These are phyloP conservation scores for Acanthamoeba healyi DNA, from an alignment of 208 protist species.

Conservation along the genomic window DNA sequence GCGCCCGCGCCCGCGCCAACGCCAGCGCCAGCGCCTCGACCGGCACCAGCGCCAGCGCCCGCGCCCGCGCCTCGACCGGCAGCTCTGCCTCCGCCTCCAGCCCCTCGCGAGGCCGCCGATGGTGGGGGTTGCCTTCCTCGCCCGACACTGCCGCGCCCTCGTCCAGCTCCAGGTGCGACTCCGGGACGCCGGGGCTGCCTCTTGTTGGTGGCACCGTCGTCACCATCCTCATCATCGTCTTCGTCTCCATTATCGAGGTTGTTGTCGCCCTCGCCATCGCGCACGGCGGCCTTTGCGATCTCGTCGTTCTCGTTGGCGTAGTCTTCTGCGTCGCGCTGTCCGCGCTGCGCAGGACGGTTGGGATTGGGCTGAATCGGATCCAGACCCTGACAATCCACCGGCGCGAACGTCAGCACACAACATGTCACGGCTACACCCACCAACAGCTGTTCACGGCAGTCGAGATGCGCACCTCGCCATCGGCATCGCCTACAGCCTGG, in stretches of 20 bases:
- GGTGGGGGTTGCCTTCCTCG: neutral
- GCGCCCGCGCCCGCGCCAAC: too few species aligned
- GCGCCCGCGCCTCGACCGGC: neutral
- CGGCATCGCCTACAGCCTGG: conserved; percentile 54
- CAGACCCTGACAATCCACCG: neutral
- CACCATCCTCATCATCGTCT: neutral
- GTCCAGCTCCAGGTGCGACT: neutral
- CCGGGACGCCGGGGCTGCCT: too few species aligned
- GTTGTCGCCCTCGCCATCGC: neutral
- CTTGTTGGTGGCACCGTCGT: neutral
- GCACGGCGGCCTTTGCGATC: neutral
- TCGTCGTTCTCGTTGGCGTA: too few species aligned
- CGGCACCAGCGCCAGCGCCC: too few species aligned
- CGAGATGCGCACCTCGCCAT: conserved; percentile 16
- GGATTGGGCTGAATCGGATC: conserved; percentile 55
- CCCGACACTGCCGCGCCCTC: neutral
- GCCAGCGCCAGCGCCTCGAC: neutral
- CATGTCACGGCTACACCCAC: neutral
- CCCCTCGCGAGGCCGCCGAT: neutral
- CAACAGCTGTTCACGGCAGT: too few species aligned
- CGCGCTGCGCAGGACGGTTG: neutral
- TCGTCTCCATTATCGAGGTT: neutral
- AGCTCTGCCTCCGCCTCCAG: neutral
- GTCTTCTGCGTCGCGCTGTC: neutral
- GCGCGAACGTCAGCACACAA: neutral